phyloP scores from a whole-genome alignment of 495 filamentous ascomycete species.

The Penicillium samsonianum region DNA sequence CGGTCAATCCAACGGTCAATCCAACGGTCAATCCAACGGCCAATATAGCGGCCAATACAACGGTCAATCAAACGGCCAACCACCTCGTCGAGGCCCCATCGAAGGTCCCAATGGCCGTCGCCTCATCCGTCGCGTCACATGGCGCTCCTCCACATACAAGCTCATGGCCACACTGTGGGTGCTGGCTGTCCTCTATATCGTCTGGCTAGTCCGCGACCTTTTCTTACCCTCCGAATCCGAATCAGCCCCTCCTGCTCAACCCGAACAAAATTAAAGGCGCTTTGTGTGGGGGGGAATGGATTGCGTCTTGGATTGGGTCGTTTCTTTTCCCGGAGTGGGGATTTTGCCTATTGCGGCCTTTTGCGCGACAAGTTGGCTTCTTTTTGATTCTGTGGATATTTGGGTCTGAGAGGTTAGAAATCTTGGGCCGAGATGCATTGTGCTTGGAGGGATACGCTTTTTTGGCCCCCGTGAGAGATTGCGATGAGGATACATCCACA shows the following conservation, averaged over 20 bases:
- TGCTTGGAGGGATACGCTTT: background rate
- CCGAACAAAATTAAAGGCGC: conserved; percentile 11
- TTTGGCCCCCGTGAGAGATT: background rate
- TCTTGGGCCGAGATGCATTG: background rate
- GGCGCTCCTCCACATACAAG: conserved; percentile 53
- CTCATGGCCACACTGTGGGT: conserved; percentile 51
- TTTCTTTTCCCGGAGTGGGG: background rate
- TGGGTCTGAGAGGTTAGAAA: background rate
- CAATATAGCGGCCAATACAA: too few species aligned
- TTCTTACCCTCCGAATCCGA: conserved; percentile 39
- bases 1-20: background rate
- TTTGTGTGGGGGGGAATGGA: background rate
- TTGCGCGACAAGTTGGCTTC: background rate
- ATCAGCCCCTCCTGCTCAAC: conserved; percentile 12
- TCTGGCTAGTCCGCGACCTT: conserved; percentile 50
- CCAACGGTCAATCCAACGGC: too few species aligned
- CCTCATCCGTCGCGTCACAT: conserved; percentile 51
- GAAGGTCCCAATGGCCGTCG: conserved; percentile 48
- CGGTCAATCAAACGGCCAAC: conserved; percentile 9
- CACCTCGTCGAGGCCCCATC: conserved; percentile 43
- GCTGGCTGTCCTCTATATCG: conserved; percentile 47
- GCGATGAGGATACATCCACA: background rate
- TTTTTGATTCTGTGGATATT: background rate
- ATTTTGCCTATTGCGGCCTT: background rate
- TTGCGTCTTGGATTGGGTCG: background rate